Evolutionary conservation across 495 filamentous ascomycete species (phyloP), one percentile per base, ranked within the genome.

Genomic region (Aspergillus sclerotiicarbonarius): DNA sequence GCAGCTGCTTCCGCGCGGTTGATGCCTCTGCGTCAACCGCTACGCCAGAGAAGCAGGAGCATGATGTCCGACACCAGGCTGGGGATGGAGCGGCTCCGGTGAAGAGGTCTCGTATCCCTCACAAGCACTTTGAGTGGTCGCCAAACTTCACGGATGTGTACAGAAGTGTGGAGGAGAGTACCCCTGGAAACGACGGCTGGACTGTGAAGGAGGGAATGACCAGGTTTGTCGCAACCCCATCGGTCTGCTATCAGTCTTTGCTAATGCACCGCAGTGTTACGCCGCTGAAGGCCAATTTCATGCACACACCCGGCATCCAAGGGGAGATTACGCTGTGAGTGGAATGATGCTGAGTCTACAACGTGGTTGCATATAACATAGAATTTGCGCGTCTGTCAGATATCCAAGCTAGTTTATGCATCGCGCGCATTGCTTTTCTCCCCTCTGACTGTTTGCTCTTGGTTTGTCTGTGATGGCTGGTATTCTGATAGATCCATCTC

Each of bases 131-230:
- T 76, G 90, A 90, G 72, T 98, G 94, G 94, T 83, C 88, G 55
- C 94, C 94, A 1, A 84, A 84, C 55, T 94, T 96, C 70, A 75
- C 81, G 18, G 92, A 96, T 76, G 89, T 98, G 2, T 87, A 89
- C 69, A 81, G 85, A 59, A 91, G 87, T 52, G 91, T 96, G 25
- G 87, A 94, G 61, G 83, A 89, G 56, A 84, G 85, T 54, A 75
- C 74, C 49, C 89, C 91, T 15, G 94, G 94, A 20, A 95, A 92
- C 71, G 94, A 98, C 78, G 94, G 94, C 35, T 97, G 93, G 94
- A 87, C 85, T 13, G 88, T 98, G 12, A 89, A 89, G 70, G 86
- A 92, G 69, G 89, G 90, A 43, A 87, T 88, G 74, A 91, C 92
- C 6, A 96, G 92, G 91, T 95, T 71, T 64, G 80, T 80, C 51